phyloP scores from a whole-genome alignment of 352 stramenopile genomes.

The Discostella stelligera region DNA sequence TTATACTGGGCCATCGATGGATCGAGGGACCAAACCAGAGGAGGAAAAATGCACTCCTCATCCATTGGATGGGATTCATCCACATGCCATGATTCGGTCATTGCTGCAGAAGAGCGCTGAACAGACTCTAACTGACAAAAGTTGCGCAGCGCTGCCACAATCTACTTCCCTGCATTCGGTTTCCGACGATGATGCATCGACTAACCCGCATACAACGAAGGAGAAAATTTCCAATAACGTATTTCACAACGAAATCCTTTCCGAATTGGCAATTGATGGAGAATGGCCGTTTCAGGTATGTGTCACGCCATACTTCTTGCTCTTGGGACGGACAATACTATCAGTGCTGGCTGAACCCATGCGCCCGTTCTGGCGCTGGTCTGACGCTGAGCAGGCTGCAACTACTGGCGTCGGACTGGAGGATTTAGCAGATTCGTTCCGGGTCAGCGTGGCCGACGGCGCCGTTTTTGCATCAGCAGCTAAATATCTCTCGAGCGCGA shows the following conservation, averaged over 20 bases:
- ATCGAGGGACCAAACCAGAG: slow-evolving; percentile 46
- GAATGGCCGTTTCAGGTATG: slow-evolving; percentile 71
- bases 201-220: slow-evolving; percentile 24
- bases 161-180: slow-evolving; percentile 7
- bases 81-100: slow-evolving; percentile 59
- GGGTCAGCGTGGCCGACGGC: neutral
- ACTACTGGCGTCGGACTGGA: neutral
- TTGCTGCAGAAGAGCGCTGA: slow-evolving; percentile 21
- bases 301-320: slow-evolving; percentile 65
- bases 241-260: slow-evolving; percentile 74
- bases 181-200: slow-evolving; percentile 15
- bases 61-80: slow-evolving; percentile 59
- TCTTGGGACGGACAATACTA: slow-evolving; percentile 68
- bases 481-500: slow-evolving; percentile 21
- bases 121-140: neutral
- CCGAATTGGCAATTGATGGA: slow-evolving; percentile 66
- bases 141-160: neutral
- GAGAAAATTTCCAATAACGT: slow-evolving; percentile 43
- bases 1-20: slow-evolving; percentile 74
- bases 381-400: neutral
- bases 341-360: slow-evolving; percentile 50
- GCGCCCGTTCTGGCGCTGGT: slow-evolving; percentile 34
- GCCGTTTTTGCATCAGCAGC: slow-evolving; percentile 28
- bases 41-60: slow-evolving; percentile 14
- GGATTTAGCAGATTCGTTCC: neutral